Conservation (phyloP, 176 grass and related monocot species). For the Carex kokanica region DNA sequence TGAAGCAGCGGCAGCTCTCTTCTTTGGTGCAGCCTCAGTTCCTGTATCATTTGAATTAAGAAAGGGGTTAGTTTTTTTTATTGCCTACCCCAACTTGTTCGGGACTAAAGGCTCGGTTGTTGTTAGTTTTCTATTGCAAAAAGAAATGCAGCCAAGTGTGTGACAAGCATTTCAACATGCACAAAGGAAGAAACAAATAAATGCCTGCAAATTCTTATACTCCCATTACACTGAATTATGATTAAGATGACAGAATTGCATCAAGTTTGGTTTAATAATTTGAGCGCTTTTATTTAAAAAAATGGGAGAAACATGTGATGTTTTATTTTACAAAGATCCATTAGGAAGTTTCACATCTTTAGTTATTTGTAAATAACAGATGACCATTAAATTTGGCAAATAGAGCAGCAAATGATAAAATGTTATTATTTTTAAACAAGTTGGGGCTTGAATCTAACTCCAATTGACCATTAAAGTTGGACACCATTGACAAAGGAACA, state of each 20-base stretch:
- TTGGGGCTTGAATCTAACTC: not conserved
- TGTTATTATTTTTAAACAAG: too few relatives aligned
- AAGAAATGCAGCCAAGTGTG: not conserved
- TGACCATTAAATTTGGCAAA: not conserved
- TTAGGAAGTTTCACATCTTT: not conserved
- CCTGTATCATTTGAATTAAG: conserved; percentile 21
- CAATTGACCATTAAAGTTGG: not conserved
- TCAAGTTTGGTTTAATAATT: not conserved
- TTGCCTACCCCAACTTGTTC: too few relatives aligned
- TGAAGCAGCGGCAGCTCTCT: conserved; percentile 44
- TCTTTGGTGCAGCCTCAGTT: conserved; percentile 62
- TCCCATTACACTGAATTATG: not conserved
- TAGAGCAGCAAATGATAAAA: not conserved
- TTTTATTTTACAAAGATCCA: too few relatives aligned
- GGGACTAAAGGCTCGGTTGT: too few relatives aligned
- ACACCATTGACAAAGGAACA: not conserved
- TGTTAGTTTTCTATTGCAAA: not conserved
- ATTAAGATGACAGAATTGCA: not conserved
- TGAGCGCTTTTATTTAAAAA: too few relatives aligned
- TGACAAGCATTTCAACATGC: not conserved
- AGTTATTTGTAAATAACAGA: not conserved
- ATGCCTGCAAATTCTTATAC: not conserved
- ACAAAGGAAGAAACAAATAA: not conserved
- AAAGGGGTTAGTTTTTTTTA: not conserved
- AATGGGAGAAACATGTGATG: too few relatives aligned